Evolutionary conservation across 495 filamentous ascomycete genomes (phyloP).

Genomic region (Hyaloscypha hepaticicola): DNA sequence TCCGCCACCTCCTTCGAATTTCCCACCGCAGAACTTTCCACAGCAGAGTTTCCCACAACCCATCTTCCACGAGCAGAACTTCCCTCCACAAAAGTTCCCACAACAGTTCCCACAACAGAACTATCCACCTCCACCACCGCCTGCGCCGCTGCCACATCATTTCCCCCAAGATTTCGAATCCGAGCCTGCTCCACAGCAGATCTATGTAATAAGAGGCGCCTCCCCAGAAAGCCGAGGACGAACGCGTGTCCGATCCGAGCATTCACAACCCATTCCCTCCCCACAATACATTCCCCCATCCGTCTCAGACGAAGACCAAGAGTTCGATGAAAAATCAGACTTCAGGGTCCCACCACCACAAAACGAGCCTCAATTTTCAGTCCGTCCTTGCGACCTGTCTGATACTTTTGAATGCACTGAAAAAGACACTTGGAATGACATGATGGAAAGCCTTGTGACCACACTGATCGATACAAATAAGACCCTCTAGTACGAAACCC

Average conservation of each 20-base stretch:
- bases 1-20: not conserved
- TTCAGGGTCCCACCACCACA: not conserved
- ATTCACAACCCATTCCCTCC: not conserved
- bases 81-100: not conserved
- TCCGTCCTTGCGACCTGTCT: not conserved
- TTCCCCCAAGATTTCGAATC: not conserved
- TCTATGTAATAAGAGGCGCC: not conserved
- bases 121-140: not conserved
- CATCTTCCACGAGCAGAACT: not conserved
- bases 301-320: not conserved
- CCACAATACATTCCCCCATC: not conserved
- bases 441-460: not conserved
- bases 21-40: not conserved
- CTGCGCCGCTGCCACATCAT: not conserved
- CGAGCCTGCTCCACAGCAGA: not conserved
- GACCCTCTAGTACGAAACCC: not conserved
- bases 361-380: not conserved
- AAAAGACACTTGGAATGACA: not conserved
- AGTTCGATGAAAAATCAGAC: not conserved
- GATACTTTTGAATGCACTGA: not conserved
- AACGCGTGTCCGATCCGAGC: not conserved
- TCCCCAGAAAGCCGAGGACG: not conserved
- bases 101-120: not conserved
- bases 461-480: not conserved
- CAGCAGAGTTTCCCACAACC: not conserved